A percentile compares a stretch with the other conserved stretches of the same genome.
Conservation (phyloP, 2,329 filamentous ascomycete species). For the Incumbomyces delicatus region DNA sequence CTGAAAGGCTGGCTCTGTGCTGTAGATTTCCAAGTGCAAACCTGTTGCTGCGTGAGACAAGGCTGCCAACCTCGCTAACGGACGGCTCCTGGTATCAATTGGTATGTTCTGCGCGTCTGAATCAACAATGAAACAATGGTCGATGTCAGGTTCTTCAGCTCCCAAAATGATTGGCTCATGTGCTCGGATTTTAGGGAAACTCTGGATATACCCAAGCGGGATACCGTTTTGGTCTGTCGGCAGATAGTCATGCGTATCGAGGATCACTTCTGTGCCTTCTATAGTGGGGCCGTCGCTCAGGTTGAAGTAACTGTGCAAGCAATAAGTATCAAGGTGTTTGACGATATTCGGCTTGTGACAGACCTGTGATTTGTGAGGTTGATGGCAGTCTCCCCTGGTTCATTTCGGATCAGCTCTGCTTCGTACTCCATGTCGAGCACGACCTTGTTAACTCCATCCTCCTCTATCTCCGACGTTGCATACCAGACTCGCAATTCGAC, state of each 20-base stretch:
- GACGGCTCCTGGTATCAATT: constrained; percentile 54
- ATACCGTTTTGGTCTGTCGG: constrained; percentile 63
- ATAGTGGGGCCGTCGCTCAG: constrained; percentile 50
- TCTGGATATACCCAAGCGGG: constrained; percentile 59
- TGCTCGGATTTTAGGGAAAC: constrained; percentile 52
- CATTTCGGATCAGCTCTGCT: constrained; percentile 63
- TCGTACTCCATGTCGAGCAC: constrained; percentile 84
- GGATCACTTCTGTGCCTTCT: constrained; percentile 50
- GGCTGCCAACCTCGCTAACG: constrained; percentile 57
- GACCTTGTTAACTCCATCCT: constrained; percentile 50
- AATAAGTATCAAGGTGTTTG: constrained; percentile 7
- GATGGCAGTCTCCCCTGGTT: constrained; percentile 78
- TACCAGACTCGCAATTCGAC: constrained; percentile 72
- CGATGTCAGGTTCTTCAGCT: constrained; percentile 62
- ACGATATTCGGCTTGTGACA: constrained; percentile 17
- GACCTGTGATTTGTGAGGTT: constrained; percentile 95
- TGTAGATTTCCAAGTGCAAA: constrained; percentile 75
- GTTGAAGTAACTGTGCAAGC: constrained; percentile 53
- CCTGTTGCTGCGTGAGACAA: constrained; percentile 65
- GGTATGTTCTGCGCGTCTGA: constrained; percentile 49
- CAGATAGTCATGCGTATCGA: constrained; percentile 56
- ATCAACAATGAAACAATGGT: constrained; percentile 82
- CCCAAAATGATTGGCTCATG: constrained; percentile 63
- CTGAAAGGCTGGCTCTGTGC: constrained; percentile 92
- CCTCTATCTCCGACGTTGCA: constrained; percentile 58